These are phyloP conservation scores for Microascus cirrosus DNA, from an alignment of 2,329 filamentous ascomycete species.

Conservation along the genomic window DNA sequence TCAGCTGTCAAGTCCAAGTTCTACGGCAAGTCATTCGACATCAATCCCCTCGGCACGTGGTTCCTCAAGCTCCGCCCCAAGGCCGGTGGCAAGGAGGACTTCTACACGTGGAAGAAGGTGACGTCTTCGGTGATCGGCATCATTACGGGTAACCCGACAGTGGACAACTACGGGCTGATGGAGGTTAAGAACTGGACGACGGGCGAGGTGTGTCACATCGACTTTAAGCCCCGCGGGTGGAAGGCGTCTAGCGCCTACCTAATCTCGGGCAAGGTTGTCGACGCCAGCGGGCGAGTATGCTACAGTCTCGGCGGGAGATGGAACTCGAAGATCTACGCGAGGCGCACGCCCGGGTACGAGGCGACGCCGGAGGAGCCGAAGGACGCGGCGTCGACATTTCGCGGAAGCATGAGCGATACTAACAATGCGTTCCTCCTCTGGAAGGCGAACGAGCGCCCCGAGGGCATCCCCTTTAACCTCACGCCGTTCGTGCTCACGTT, in stretches of 20 bases:
- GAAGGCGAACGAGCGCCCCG: constrained; percentile 74
- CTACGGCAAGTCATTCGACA: constrained; percentile 94
- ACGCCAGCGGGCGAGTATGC: constrained; percentile 65
- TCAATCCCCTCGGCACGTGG: constrained; percentile 94
- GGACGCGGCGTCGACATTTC: constrained; percentile 26
- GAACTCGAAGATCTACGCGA: constrained; percentile 96
- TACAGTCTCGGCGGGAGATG: constrained; percentile 89
- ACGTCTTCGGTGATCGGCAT: constrained; percentile 97
- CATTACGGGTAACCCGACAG: constrained; percentile 87
- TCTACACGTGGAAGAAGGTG: constrained; percentile 99
- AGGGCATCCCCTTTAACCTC: constrained; percentile 88
- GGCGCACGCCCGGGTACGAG: constrained; percentile 84
- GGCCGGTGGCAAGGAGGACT: constrained; percentile 64
- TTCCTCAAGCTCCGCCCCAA: constrained; percentile 76
- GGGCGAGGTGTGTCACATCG: constrained; percentile 76
- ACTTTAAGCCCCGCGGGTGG: constrained; percentile 95
- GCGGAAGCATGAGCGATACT: constrained; percentile 42
- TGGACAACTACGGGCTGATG: constrained; percentile 98
- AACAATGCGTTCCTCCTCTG: constrained; percentile 81
- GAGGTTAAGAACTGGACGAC: constrained; percentile 97
- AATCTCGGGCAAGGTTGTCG: constrained; percentile 75
- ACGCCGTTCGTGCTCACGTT: constrained; percentile 93
- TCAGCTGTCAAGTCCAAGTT: constrained; percentile 94
- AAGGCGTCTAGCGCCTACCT: constrained; percentile 87
- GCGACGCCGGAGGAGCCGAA: constrained; percentile 52